Percentiles rank a stretch among this genome's conserved stretches.
Conservation (phyloP, 495 filamentous ascomycete species). For the Durotheca rogersii region DNA sequence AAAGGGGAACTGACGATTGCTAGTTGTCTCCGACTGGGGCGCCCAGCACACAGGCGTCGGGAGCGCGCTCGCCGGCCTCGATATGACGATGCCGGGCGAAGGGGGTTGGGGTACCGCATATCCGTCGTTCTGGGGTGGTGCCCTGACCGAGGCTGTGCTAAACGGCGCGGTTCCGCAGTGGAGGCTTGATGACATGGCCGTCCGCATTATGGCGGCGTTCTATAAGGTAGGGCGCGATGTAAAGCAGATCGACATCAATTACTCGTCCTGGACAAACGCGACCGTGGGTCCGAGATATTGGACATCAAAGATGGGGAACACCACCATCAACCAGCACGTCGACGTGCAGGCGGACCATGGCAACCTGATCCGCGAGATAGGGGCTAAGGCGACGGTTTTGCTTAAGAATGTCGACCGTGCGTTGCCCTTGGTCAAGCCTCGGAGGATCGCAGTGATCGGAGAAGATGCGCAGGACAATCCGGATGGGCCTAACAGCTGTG, state of each 20-base stretch:
- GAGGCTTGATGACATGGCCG: conserved; percentile 88
- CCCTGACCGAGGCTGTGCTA: conserved; percentile 72
- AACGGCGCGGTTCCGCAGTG: conserved; percentile 74
- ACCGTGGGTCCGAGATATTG: conserved; percentile 68
- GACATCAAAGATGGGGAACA: conserved; percentile 56
- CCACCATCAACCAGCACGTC: conserved; percentile 64
- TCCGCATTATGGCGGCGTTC: conserved; percentile 82
- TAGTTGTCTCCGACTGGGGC: conserved; percentile 85
- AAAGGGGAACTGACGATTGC: background rate
- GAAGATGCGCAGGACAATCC: conserved; percentile 59
- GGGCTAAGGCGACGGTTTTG: conserved; percentile 58
- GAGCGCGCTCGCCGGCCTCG: conserved; percentile 77
- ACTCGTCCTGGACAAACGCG: conserved; percentile 80
- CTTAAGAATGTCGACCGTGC: conserved; percentile 60
- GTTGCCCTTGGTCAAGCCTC: conserved; percentile 54
- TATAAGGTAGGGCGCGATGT: conserved; percentile 72
- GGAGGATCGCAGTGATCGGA: conserved; percentile 61
- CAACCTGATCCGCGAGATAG: conserved; percentile 56
- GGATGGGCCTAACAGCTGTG: conserved; percentile 46
- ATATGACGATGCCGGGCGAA: conserved; percentile 96
- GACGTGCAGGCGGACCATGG: conserved; percentile 55
- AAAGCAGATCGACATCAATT: conserved; percentile 67
- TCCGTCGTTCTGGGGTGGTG: conserved; percentile 72
- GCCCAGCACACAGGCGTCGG: conserved; percentile 80
- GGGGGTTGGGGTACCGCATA: conserved; percentile 59